Percentiles rank a stretch among this genome's conserved stretches.
These are phyloP conservation scores for Aspergillus spinulosporus DNA, from an alignment of 2,329 filamentous ascomycete genomes.

Conservation along the genomic window DNA sequence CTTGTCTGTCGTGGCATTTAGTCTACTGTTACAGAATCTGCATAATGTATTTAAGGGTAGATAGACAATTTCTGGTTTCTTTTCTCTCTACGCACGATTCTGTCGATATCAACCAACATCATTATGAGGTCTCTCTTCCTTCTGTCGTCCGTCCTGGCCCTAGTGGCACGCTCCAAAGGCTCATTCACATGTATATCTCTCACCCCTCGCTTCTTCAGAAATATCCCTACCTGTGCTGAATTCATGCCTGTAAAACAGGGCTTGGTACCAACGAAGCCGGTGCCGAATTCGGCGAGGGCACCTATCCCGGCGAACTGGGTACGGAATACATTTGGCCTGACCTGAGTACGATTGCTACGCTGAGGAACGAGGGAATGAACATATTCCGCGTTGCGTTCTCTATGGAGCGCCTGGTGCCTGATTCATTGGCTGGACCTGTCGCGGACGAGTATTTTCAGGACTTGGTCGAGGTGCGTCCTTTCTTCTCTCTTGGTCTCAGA, in stretches of 20 bases:
- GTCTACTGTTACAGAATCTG: background rate
- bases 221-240: background rate
- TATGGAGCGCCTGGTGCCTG: conserved; percentile 57
- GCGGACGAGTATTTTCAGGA: conserved; percentile 47
- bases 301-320: conserved; percentile 51
- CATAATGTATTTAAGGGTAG: background rate
- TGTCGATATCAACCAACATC: background rate
- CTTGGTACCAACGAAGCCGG: conserved; percentile 58
- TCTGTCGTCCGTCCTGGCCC: background rate
- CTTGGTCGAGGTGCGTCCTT: conserved; percentile 23
- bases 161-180: background rate
- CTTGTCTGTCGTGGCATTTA: background rate
- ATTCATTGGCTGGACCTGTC: conserved; percentile 44
- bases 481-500: background rate
- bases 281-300: conserved; percentile 63
- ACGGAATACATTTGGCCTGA: conserved; percentile 66
- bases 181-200: background rate
- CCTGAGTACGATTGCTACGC: conserved; percentile 51
- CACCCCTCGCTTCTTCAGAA: background rate
- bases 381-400: conserved; percentile 58
- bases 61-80: background rate
- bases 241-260: conserved; percentile 21
- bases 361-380: conserved; percentile 57
- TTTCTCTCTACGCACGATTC: background rate
- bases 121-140: background rate